Conservation (phyloP, 176 grass and related monocot species). For the Musa schizocarpa region DNA sequence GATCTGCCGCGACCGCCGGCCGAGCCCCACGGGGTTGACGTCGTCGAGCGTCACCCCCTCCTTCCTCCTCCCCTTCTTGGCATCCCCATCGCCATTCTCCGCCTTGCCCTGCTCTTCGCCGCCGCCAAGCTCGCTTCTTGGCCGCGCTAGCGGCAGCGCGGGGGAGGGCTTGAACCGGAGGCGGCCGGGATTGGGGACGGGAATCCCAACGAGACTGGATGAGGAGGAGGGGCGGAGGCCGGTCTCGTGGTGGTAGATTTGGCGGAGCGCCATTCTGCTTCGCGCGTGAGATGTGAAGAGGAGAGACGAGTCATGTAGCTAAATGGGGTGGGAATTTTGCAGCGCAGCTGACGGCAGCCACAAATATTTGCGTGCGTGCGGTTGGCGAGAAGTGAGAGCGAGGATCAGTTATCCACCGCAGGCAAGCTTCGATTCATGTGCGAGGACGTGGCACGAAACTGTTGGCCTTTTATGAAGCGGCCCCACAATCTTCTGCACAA, state of each 20-base stretch:
- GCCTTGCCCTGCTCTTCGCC: conserved; percentile 6
- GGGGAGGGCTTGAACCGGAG: neutral
- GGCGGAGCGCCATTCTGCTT: neutral
- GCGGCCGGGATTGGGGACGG: neutral
- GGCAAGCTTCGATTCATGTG: no score
- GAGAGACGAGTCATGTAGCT: neutral
- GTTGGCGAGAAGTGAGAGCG: neutral
- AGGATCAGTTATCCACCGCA: neutral
- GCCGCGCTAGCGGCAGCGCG: neutral
- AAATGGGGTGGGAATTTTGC: neutral
- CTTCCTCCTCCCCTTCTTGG: conserved; percentile 19
- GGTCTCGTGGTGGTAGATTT: conserved; percentile 4
- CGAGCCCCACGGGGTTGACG: conserved; percentile 81
- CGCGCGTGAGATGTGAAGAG: neutral
- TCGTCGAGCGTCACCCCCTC: conserved; percentile 43
- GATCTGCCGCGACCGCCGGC: conserved; percentile 71
- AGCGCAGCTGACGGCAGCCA: neutral
- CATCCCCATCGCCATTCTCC: conserved; percentile 13
- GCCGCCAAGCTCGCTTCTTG: neutral
- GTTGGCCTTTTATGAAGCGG: neutral
- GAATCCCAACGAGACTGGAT: neutral
- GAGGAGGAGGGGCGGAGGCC: neutral
- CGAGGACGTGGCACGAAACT: neutral
- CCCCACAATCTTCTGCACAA: neutral
- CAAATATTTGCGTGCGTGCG: neutral